Conservation (phyloP, 139 green algal genomes). For the Tetradesmus lagerheimii region DNA sequence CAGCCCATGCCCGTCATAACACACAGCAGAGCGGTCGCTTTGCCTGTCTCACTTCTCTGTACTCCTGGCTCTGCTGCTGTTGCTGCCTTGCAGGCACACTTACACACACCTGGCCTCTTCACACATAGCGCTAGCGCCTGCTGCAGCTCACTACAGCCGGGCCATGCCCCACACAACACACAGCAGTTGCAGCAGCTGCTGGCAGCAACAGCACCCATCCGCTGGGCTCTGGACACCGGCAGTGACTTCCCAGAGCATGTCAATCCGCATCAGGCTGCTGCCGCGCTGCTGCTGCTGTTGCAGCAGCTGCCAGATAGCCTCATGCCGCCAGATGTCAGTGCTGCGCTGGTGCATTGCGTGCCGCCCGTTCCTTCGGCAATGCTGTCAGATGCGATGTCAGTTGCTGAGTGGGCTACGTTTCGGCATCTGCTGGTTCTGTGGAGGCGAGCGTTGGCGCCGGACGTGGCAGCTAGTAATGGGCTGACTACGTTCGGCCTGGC, state of each 20-base stretch:
- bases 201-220: slow-evolving; percentile 35
- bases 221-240: slow-evolving; percentile 45
- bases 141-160: background rate
- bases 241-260: slow-evolving; percentile 24
- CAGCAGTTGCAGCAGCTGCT: slow-evolving; percentile 36
- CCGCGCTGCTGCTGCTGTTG: slow-evolving; percentile 45
- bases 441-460: background rate
- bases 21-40: too few species aligned
- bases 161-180: background rate
- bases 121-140: slow-evolving; percentile 45
- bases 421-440: slow-evolving; percentile 21
- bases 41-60: slow-evolving; percentile 14
- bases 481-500: background rate
- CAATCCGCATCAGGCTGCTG: slow-evolving; percentile 45
- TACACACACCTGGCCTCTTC: slow-evolving; percentile 59
- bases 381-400: slow-evolving; percentile 46
- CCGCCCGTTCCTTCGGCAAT: background rate
- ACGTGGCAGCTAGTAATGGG: background rate
- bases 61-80: background rate
- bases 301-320: slow-evolving; percentile 46
- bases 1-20: too few species aligned
- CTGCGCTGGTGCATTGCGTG: slow-evolving; percentile 41
- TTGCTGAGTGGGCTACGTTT: slow-evolving; percentile 40
- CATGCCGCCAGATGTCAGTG: slow-evolving; percentile 36
- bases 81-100: slow-evolving; percentile 30